Base-by-base conservation (phyloP, 495 filamentous ascomycete genomes). In the Tuber borchii region DNA sequence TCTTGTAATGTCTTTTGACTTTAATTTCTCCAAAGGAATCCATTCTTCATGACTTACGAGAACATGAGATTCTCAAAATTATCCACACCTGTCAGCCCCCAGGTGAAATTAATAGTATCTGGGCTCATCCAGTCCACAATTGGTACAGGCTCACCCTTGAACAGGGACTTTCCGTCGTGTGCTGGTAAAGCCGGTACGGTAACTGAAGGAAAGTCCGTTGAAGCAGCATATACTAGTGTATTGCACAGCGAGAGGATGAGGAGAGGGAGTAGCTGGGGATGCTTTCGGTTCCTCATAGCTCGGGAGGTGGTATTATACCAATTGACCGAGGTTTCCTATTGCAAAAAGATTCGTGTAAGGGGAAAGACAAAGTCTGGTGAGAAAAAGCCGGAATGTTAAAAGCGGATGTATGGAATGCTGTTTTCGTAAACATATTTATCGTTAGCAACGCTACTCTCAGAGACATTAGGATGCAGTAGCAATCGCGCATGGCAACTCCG, bases 41-140 rank as follows among this genome's bases (percentile, higher is more conserved):
- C 48, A 72, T 69, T 71, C 42, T 56, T 37, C 16, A 43, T 34
- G 37, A 69, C 81, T 75, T 83, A 83, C 81, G 75, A 79, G 72
- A 83, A 81, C 74, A 79, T 76, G 40, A 79, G 71, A 78, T 83
- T 83, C 74, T 83, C 81, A 26, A 74, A 77, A 65, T 83, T 83
- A 73, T 83, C 81, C 46, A 83, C 81, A 46, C 81, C 81, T 26
- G 82, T 83, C 71, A 83, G 69, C 72, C 81, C 81, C 81, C 78
- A 83, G 39, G 81, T 83, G 72, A 82, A 82, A 70, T 82, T 82
- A 43, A 76, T 70, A 9, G 78, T 82, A 46, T 82, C 71, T 40
- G 72, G 51, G 69, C 74, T 77, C 76, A 78, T 82, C 80, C 80
- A 82, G 77, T 82, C 74, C 68, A 82, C 51, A 9, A 72, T 74